Evolutionary conservation across 148 eudicot genomes (phyloP), one percentile per base, ranked within the genome.

Genomic region (Rheum nobile): DNA sequence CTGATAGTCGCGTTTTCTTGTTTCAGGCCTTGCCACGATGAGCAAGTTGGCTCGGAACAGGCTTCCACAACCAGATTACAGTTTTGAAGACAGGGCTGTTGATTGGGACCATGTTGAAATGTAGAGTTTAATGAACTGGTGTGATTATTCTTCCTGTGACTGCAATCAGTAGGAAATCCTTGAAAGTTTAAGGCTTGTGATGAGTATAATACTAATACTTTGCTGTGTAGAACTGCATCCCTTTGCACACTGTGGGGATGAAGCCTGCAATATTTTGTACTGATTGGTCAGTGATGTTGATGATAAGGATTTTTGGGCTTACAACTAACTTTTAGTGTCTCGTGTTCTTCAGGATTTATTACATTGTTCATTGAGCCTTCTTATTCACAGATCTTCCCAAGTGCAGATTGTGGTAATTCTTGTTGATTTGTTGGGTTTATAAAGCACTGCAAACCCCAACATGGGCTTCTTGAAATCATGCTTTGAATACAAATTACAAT

Each of bases 21-120:
- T 10, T 59, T 72, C 85, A 92, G 97, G 97, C 70, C 89, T 90
- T 48, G 87, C 93, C 2, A 75, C 76, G 74, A 92, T 90, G 91
- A 82, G 86, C 79, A 85, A 86, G 75, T 78, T 92, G 83, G 81
- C 78, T n/a, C 83, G 82, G 69, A 88, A 81, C 83, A 84, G 85
- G 87, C 82, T 89, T 77, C 86, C 83, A 38, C 88, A 79, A 52
- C 79, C 79, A 19, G 85, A 76, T 24, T 78, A 76, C 80, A 83
- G 17, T 16, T 65, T 31, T 34, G 70, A 65, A 34, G 70, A 65
- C 7, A 65, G 21, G 39, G 41, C 70, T 65, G 41, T 87, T 44
- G 83, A 90, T 67, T 90, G 94, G 96, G 92, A 90, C 80, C 80
- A 72, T 26, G 77, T 81, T 65, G 79, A 79, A 74, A 80, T 59